These are phyloP conservation scores for Cladosporium oxysporum DNA, from an alignment of 2,329 filamentous ascomycete species.

Conservation along the genomic window DNA sequence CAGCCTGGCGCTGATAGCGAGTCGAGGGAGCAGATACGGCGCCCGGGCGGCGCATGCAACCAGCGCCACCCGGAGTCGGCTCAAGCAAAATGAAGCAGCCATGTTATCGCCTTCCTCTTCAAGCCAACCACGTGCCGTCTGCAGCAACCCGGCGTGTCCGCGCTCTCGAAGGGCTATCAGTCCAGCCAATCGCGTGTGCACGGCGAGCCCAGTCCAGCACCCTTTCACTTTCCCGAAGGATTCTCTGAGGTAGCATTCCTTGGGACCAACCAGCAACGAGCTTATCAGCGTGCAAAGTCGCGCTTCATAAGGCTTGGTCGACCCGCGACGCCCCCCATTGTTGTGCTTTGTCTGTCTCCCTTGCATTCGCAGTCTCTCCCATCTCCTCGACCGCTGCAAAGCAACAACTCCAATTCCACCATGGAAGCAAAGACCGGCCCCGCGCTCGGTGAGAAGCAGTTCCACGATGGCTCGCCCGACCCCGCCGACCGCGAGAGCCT, in stretches of 20 bases:
- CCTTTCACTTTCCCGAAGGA: background rate
- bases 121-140: slow-evolving; percentile 9
- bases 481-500: slow-evolving; percentile 5
- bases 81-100: background rate
- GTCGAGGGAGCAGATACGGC: background rate
- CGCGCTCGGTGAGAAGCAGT: slow-evolving; percentile 18
- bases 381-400: background rate
- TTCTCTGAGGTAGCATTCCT: slow-evolving; percentile 5
- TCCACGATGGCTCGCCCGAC: slow-evolving; percentile 12
- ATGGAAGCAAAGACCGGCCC: slow-evolving; percentile 3
- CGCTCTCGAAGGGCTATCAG: slow-evolving; percentile 1
- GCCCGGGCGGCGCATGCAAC: background rate
- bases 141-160: slow-evolving; percentile 1
- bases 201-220: background rate
- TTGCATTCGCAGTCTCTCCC: background rate
- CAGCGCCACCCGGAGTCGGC: background rate
- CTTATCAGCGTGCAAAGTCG: slow-evolving; percentile 15
- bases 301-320: slow-evolving; percentile 12
- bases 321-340: background rate
- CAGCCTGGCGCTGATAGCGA: background rate
- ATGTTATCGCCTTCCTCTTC: slow-evolving; percentile 9
- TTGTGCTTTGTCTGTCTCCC: background rate
- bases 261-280: slow-evolving; percentile 8
- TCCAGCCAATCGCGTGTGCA: background rate
- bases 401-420: background rate